Evolutionary conservation across 306 rosid genomes (phyloP).

Genomic region (Begonia fuchsioides): DNA sequence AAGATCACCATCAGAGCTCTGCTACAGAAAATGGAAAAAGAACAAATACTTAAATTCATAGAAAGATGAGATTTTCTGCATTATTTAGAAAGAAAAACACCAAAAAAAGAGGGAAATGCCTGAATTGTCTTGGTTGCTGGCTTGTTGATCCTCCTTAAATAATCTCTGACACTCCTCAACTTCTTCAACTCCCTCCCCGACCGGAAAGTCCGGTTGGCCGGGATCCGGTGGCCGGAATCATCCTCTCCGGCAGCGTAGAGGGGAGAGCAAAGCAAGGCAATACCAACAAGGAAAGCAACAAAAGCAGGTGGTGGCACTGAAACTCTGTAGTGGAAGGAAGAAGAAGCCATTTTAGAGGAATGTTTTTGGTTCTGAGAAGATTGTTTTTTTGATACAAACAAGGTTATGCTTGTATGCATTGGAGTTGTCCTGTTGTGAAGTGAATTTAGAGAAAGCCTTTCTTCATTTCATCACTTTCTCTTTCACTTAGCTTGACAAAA

Average conservation of each 20-base stretch:
- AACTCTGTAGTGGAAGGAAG: slow-evolving; percentile 13
- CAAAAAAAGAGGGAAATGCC: slow-evolving; percentile 25
- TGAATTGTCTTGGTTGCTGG: slow-evolving; percentile 68
- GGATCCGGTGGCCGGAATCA: slow-evolving; percentile 19
- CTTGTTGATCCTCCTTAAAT: slow-evolving; percentile 62
- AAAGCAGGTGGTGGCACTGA: slow-evolving; percentile 21
- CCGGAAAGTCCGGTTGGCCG: slow-evolving; percentile 42
- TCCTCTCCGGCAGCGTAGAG: slow-evolving; percentile 27
- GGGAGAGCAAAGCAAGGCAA: slow-evolving; percentile 30
- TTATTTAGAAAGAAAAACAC: not conserved
- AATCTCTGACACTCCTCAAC: slow-evolving; percentile 32
- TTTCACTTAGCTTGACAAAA: slow-evolving; percentile 15
- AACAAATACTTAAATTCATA: not conserved
- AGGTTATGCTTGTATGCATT: slow-evolving; percentile 40
- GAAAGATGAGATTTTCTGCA: slow-evolving; percentile 7
- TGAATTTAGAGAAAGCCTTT: slow-evolving; percentile 16
- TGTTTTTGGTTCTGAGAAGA: slow-evolving; percentile 21
- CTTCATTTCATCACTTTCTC: slow-evolving; percentile 26
- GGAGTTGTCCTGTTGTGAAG: slow-evolving; percentile 56
- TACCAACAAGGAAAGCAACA: slow-evolving; percentile 47
- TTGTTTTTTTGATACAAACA: slow-evolving; percentile 25
- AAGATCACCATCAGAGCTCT: slow-evolving; percentile 62
- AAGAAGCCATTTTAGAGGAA: slow-evolving; percentile 34
- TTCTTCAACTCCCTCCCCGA: slow-evolving; percentile 44
- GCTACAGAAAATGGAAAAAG: slow-evolving; percentile 1